Conservation (phyloP, 257 asterid species). For the Paulownia fortunei region DNA sequence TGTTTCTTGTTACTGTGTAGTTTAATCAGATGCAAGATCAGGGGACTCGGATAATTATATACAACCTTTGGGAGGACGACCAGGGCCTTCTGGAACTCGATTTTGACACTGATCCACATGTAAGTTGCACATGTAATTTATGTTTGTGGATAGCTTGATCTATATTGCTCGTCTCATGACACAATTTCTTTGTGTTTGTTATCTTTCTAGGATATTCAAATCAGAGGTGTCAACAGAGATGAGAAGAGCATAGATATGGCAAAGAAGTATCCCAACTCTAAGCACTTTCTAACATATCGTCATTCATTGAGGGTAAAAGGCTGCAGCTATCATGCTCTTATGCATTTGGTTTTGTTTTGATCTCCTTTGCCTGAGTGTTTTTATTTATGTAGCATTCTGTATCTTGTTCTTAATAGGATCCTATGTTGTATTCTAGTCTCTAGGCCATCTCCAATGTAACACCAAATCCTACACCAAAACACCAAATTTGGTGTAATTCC, state of each 20-base stretch:
- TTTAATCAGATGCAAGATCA: constrained; percentile 75
- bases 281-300: constrained; percentile 90
- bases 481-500: too few relatives aligned
- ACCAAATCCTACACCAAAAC: too few relatives aligned
- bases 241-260: constrained; percentile 91
- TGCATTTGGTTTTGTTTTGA: constrained; percentile 4
- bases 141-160: constrained; percentile 13
- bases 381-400: not conserved
- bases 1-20: constrained; percentile 46
- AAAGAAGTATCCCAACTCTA: constrained; percentile 78
- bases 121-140: constrained; percentile 37
- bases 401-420: not conserved
- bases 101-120: constrained; percentile 82
- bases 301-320: constrained; percentile 87
- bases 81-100: constrained; percentile 88
- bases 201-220: constrained; percentile 83
- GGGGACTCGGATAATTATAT: constrained; percentile 84
- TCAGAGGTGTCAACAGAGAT: constrained; percentile 96
- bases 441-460: too few relatives aligned
- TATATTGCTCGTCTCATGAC: constrained; percentile 21
- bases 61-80: constrained; percentile 98
- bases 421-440: constrained; percentile 1
- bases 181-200: constrained; percentile 11
- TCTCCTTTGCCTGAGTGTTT: not conserved
- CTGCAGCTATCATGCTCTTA: constrained; percentile 20